Conservation (phyloP, 495 filamentous ascomycete genomes). For the Aspergillus panamensis region DNA sequence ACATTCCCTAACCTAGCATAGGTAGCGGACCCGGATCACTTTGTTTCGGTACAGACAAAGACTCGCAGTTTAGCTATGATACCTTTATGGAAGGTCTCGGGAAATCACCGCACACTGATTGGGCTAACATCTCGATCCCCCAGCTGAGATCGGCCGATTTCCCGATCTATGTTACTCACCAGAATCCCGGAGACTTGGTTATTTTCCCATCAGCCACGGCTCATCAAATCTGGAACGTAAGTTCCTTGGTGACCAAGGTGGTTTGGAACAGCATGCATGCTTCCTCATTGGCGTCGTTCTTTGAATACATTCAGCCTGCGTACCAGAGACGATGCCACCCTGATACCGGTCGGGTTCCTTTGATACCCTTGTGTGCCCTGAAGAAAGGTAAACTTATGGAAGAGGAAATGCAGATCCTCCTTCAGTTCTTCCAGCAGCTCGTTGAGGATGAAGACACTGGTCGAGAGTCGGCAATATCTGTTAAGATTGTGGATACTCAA, state of each 20-base stretch:
- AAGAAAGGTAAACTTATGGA: background rate
- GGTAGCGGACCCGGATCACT: constrained; percentile 18
- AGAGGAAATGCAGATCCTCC: constrained; percentile 3
- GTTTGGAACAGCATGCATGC: constrained; percentile 27
- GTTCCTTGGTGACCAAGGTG: constrained; percentile 21
- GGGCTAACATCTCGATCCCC: constrained; percentile 18
- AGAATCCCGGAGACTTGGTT: constrained; percentile 24
- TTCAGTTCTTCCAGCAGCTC: constrained; percentile 14
- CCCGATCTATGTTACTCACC: constrained; percentile 24
- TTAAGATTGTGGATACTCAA: constrained; percentile 22
- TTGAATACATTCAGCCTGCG: constrained; percentile 23
- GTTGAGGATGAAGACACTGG: constrained; percentile 19
- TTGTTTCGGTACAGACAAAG: constrained; percentile 24
- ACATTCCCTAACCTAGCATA: background rate
- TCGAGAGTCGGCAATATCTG: background rate
- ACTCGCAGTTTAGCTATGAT: constrained; percentile 20
- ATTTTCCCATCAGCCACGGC: constrained; percentile 24
- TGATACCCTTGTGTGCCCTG: constrained; percentile 20
- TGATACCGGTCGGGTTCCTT: constrained; percentile 23
- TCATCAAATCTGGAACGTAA: constrained; percentile 26
- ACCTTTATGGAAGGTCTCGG: constrained; percentile 22
- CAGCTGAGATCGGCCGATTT: constrained; percentile 20
- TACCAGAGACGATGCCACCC: constrained; percentile 23
- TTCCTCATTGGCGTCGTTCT: constrained; percentile 18
- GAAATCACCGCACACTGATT: constrained; percentile 25